Conservation (phyloP, 1,139 yeast species). For the Arxiozyma bovina region DNA sequence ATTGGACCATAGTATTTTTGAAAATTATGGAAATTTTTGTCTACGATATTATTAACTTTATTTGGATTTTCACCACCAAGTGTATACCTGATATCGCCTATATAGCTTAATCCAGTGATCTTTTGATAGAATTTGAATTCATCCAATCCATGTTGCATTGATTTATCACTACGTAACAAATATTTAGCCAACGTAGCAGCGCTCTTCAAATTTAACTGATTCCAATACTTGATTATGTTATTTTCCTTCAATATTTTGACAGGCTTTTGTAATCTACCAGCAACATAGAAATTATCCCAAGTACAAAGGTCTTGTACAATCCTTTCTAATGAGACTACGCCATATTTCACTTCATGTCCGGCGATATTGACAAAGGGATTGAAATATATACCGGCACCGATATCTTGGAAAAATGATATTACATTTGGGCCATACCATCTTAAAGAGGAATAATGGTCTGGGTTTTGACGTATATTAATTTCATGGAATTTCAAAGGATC, state of each 20-base stretch:
- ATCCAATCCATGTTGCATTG: slow-evolving; percentile 34
- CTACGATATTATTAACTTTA: slow-evolving; percentile 77
- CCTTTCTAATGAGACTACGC: slow-evolving; percentile 60
- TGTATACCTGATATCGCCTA: slow-evolving; percentile 84
- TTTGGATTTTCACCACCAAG: slow-evolving; percentile 89
- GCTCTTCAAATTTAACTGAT: slow-evolving; percentile 67
- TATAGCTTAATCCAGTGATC: slow-evolving; percentile 72
- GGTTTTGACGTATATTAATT: slow-evolving; percentile 53
- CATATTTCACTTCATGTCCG: slow-evolving; percentile 69
- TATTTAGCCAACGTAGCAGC: slow-evolving; percentile 68
- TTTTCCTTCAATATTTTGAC: slow-evolving; percentile 66
- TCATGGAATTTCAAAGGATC: slow-evolving; percentile 70
- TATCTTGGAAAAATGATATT: slow-evolving; percentile 51
- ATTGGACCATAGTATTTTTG: slow-evolving; percentile 61
- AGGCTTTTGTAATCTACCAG: slow-evolving; percentile 93
- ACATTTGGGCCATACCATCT: slow-evolving; percentile 51
- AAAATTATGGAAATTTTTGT: slow-evolving; percentile 63
- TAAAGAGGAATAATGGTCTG: slow-evolving; percentile 68
- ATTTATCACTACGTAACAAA: slow-evolving; percentile 37
- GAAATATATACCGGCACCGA: slow-evolving; percentile 91
- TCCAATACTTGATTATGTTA: slow-evolving; percentile 51
- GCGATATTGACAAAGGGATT: slow-evolving; percentile 75
- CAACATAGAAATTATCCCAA: slow-evolving; percentile 80
- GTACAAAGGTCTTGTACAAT: slow-evolving; percentile 60
- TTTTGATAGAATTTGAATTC: slow-evolving; percentile 64